Evolutionary conservation across 148 eudicot species (phyloP), one percentile per base, ranked within the genome.

Genomic region (Fagopyrum esculentum): DNA sequence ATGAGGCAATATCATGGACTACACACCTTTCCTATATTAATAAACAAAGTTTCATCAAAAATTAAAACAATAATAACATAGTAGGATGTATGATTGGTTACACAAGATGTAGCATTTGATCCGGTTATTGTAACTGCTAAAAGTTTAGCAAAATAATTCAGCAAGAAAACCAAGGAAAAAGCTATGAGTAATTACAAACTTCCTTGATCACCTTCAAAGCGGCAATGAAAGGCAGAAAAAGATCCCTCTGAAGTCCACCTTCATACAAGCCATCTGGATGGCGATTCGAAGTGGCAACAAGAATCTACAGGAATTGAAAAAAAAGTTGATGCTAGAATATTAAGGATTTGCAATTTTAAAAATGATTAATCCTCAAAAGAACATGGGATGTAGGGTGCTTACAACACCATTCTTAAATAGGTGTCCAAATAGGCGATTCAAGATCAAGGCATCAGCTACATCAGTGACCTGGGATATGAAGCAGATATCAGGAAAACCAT

Each of bases 171-270:
- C 11, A 35, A 57, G 19, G 26, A 13, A 69, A 10, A 69, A 69
- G 48, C 47, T 40, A 60, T 1, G 40, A 60, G 43, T 60, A 69
- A 15, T 40, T 40, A 15, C 72, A 69, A 35, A 43, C 44, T 69
- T 9, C 7, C 72, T 35, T 45, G 15, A 61, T 74, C 74, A 81
- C 98, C 98, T 93, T 91, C 75, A 93, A 74, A 44, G 90, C 82
- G 43, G 91, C 87, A 75, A 93, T 93, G 76, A 93, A 93, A 71
- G 98, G 97, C 45, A 89, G 80, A 77, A 93, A 93, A 50, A 93
- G 95, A 78, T 93, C 97, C 82, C 98, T 89, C 79, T 93, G 98
- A 46, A 93, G 74, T 44, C 98, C 98, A 63, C 97, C 88, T 88
- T 93, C 98, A 77, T 93, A 93, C 80, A 93, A 89, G 63, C 81